Evolutionary conservation across 192 early-diverging fungal genomes (phyloP).

Genomic region (Paraglomus brasilianum): DNA sequence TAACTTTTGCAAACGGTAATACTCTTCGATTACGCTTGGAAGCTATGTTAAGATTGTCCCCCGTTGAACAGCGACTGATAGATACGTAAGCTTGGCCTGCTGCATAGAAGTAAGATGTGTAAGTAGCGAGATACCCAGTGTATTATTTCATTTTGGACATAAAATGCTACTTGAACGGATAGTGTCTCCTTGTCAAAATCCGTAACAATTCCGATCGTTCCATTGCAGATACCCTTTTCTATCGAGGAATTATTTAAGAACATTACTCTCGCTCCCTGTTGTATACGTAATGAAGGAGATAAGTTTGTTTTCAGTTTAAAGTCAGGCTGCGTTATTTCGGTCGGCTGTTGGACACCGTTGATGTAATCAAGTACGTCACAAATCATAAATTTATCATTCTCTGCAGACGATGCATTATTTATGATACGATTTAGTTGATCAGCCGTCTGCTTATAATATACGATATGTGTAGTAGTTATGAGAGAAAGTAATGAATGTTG

Average conservation of each 20-base stretch:
- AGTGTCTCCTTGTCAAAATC: neutral
- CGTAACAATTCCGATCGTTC: neutral
- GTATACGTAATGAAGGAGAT: neutral
- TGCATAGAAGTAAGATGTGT: too few relatives aligned
- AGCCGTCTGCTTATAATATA: neutral
- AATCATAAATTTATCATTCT: neutral
- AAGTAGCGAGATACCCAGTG: too few relatives aligned
- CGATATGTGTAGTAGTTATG: slow-evolving; percentile 5
- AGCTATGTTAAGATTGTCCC: too few relatives aligned
- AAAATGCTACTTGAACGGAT: neutral
- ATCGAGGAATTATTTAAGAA: neutral
- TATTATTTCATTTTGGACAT: neutral
- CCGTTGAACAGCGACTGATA: too few relatives aligned
- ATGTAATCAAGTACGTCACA: neutral
- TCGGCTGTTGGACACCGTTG: neutral
- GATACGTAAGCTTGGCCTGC: too few relatives aligned
- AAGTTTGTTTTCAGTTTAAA: neutral
- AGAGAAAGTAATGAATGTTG: neutral
- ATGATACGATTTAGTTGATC: neutral
- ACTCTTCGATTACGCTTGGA: too few relatives aligned
- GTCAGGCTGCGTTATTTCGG: neutral
- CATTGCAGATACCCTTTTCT: neutral
- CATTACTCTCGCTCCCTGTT: neutral
- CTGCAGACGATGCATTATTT: neutral
- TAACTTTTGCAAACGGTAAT: too few relatives aligned